Evolutionary conservation across 2,329 filamentous ascomycete genomes (phyloP).

Genomic region (Ophiostoma himal-ulmi): DNA sequence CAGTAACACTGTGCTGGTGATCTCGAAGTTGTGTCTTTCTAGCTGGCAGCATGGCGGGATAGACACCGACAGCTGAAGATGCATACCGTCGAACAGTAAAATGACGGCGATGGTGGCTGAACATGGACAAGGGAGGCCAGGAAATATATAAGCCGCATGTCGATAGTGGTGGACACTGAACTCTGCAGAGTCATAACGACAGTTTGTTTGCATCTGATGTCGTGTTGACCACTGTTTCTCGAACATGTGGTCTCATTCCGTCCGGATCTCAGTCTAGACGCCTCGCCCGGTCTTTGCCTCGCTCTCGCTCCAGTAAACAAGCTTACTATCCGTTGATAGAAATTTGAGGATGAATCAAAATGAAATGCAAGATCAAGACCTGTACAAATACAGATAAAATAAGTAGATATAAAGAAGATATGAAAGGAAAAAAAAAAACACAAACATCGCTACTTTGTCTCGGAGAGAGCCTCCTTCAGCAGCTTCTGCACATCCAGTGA

Average conservation of each 20-base stretch:
- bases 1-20: background rate
- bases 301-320: background rate
- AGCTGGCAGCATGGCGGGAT: too few relatives aligned
- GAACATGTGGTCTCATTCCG: background rate
- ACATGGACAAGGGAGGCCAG: too few relatives aligned
- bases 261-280: background rate
- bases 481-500: constrained; percentile 33
- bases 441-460: constrained; percentile 6
- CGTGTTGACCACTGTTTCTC: background rate
- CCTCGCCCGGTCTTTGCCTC: background rate
- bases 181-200: too few relatives aligned
- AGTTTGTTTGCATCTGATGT: too few relatives aligned
- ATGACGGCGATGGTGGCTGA: too few relatives aligned
- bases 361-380: background rate
- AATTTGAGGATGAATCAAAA: background rate
- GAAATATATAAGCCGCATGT: too few relatives aligned
- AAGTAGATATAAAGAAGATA: background rate
- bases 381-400: background rate
- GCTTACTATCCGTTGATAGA: background rate
- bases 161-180: too few relatives aligned
- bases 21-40: background rate
- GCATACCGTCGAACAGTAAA: too few relatives aligned
- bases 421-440: background rate
- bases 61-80: too few relatives aligned
- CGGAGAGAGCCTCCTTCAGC: constrained; percentile 27